phyloP scores from a whole-genome alignment of 2,329 filamentous ascomycete species.

The Alternaria tenuissima region DNA sequence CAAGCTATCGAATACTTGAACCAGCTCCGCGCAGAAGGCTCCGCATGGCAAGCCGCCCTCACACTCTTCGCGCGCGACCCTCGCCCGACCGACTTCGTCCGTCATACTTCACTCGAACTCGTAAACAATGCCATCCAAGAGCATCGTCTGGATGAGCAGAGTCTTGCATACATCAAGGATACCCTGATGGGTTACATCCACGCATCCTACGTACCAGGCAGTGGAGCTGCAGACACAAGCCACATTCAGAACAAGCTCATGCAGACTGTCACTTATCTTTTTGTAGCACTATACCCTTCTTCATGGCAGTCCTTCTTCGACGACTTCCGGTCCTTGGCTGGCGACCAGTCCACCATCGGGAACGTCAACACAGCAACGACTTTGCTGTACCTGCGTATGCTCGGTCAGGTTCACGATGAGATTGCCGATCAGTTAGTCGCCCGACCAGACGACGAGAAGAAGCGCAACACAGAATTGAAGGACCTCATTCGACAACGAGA shows the following conservation, averaged over 20 bases:
- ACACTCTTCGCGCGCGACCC: slow-evolving; percentile 83
- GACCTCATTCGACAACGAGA: slow-evolving; percentile 87
- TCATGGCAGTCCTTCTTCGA: slow-evolving; percentile 92
- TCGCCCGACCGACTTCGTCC: slow-evolving; percentile 80
- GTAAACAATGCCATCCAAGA: slow-evolving; percentile 90
- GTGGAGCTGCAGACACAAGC: slow-evolving; percentile 71
- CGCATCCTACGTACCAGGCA: slow-evolving; percentile 72
- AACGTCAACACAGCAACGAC: slow-evolving; percentile 79
- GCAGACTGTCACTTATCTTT: slow-evolving; percentile 93
- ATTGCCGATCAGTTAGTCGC: slow-evolving; percentile 92
- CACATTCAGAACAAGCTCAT: slow-evolving; percentile 96
- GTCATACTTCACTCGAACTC: slow-evolving; percentile 88
- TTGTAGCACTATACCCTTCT: slow-evolving; percentile 83
- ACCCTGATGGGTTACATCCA: slow-evolving; percentile 82
- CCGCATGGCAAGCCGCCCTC: slow-evolving; percentile 90
- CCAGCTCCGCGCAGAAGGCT: slow-evolving; percentile 80
- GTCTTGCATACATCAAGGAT: slow-evolving; percentile 79
- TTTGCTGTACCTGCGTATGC: slow-evolving; percentile 85
- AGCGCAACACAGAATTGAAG: slow-evolving; percentile 88
- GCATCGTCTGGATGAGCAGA: slow-evolving; percentile 75
- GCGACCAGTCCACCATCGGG: slow-evolving; percentile 62
- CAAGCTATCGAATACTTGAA: slow-evolving; percentile 83
- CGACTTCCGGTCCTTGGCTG: slow-evolving; percentile 82
- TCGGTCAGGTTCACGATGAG: slow-evolving; percentile 93
- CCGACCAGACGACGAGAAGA: slow-evolving; percentile 78